Evolutionary conservation across 495 filamentous ascomycete genomes (phyloP).

Genomic region (Neurospora sp.): DNA sequence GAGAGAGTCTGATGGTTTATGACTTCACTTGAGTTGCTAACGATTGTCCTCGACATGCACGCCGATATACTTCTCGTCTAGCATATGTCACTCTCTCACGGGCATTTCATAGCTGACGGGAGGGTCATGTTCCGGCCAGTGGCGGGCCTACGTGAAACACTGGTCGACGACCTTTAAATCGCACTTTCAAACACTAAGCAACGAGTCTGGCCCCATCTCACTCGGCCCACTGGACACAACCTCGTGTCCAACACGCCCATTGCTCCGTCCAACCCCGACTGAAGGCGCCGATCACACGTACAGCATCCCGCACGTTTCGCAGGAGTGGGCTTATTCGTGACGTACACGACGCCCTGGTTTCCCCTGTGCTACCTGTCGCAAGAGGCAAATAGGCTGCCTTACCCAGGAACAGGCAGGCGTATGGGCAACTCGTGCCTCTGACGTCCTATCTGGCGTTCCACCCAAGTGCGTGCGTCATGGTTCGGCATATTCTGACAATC

Average conservation of each 20-base stretch:
- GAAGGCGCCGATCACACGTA: not conserved
- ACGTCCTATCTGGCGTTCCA: not conserved
- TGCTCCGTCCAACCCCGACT: not conserved
- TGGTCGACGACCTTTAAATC: not conserved
- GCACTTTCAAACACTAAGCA: not conserved
- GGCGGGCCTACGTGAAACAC: not conserved
- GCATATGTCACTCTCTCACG: not conserved
- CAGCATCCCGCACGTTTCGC: not conserved
- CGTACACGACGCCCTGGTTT: not conserved
- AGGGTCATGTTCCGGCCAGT: not conserved
- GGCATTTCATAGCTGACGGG: not conserved
- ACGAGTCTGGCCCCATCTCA: not conserved
- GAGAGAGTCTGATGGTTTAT: conserved; percentile 73
- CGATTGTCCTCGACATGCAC: not conserved
- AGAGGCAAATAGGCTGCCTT: not conserved
- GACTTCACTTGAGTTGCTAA: conserved; percentile 63
- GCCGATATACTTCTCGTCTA: not conserved
- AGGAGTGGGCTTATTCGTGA: not conserved
- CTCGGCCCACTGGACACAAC: not conserved
- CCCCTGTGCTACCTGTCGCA: not conserved
- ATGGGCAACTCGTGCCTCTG: not conserved
- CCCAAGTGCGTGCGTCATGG: not conserved
- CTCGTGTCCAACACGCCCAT: not conserved
- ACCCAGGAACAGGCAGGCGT: not conserved
- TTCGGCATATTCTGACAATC: not conserved